Conservation (phyloP, 495 filamentous ascomycete species). For the Neurospora sp. region DNA sequence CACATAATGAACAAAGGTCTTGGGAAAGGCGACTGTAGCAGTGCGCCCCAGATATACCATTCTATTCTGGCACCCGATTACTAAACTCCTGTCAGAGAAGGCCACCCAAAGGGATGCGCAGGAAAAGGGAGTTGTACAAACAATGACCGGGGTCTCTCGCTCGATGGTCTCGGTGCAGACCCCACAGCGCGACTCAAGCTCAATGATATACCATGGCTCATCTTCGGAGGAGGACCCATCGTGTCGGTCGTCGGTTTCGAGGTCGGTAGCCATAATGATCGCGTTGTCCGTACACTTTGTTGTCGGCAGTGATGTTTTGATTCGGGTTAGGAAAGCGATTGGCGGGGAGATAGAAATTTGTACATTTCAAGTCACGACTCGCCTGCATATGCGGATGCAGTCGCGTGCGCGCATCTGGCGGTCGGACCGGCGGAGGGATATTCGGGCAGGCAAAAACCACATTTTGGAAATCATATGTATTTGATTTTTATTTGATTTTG, state of each 20-base stretch:
- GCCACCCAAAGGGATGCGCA: neutral
- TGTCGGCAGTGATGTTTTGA: neutral
- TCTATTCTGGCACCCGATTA: neutral
- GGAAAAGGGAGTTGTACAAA: neutral
- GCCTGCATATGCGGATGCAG: neutral
- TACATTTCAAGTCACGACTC: neutral
- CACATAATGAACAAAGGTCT: neutral
- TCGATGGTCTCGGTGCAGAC: neutral
- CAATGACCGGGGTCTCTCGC: neutral
- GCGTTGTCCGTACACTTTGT: neutral
- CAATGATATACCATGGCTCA: neutral
- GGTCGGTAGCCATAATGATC: neutral
- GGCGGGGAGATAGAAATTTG: neutral
- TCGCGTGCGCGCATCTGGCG: neutral
- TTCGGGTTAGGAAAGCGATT: neutral
- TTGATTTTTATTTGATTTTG: neutral
- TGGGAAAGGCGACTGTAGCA: neutral
- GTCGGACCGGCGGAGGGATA: neutral
- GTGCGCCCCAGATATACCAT: neutral
- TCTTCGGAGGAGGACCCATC: neutral
- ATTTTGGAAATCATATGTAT: neutral
- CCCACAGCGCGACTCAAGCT: neutral
- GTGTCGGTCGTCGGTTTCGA: neutral
- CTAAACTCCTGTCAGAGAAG: neutral
- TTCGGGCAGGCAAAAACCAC: neutral